Percentiles rank a stretch among this genome's conserved stretches.
phyloP scores from a whole-genome alignment of 495 filamentous ascomycete genomes.

The Collariella sp. region DNA sequence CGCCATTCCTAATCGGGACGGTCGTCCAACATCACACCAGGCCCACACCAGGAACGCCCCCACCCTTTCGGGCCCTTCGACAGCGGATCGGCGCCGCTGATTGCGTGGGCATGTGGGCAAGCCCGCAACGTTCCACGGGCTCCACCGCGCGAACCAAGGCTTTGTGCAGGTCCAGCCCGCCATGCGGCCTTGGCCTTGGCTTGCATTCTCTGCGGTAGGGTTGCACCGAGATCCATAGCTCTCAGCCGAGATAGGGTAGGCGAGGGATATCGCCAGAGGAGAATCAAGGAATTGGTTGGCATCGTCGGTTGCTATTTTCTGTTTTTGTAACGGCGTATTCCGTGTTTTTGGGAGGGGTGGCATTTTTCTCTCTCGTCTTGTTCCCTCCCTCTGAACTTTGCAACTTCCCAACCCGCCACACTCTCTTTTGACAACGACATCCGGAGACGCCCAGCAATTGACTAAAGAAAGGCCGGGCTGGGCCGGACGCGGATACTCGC shows the following conservation, averaged over 20 bases:
- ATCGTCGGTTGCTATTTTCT: too few species aligned
- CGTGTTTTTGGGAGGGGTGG: too few species aligned
- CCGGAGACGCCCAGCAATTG: not conserved
- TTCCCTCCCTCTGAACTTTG: too few species aligned
- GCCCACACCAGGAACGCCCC: not conserved
- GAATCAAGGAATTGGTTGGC: not conserved
- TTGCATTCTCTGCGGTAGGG: not conserved
- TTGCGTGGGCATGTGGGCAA: too few species aligned
- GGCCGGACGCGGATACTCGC: not conserved
- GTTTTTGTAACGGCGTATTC: too few species aligned
- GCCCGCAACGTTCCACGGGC: not conserved
- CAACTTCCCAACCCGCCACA: too few species aligned
- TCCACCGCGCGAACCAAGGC: conserved; percentile 3
- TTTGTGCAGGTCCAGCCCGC: conserved; percentile 3
- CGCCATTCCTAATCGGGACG: not conserved
- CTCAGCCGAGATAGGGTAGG: not conserved
- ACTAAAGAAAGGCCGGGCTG: not conserved
- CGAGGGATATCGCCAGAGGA: not conserved
- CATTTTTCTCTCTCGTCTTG: too few species aligned
- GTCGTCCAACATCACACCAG: not conserved
- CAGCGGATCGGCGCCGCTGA: not conserved
- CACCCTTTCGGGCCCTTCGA: not conserved
- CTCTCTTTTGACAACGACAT: too few species aligned
- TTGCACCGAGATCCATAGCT: not conserved
- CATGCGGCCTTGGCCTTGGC: conserved; percentile 4